These are phyloP conservation scores for Dactylellina sp. DNA, from an alignment of 2,329 filamentous ascomycete genomes.

Conservation along the genomic window DNA sequence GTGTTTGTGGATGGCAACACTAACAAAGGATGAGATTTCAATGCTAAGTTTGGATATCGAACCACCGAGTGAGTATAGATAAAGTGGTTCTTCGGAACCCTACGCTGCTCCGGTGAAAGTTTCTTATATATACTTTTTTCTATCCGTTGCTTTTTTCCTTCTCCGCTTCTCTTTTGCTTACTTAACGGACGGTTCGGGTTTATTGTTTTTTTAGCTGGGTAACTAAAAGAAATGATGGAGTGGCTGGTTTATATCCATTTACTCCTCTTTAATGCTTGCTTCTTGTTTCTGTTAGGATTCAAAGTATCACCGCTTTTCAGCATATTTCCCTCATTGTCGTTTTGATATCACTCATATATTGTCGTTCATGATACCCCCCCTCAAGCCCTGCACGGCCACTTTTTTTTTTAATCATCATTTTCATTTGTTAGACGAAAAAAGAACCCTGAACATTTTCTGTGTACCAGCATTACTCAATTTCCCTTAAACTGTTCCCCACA, in stretches of 20 bases:
- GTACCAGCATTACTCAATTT: not conserved
- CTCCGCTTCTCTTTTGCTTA: slow-evolving; percentile 20
- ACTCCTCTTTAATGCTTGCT: slow-evolving; percentile 15
- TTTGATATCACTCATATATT: slow-evolving; percentile 37
- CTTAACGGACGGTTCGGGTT: slow-evolving; percentile 9
- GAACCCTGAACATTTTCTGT: not conserved
- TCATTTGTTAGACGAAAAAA: slow-evolving; percentile 6
- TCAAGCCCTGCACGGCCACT: slow-evolving; percentile 14
- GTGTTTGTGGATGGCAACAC: slow-evolving; percentile 85
- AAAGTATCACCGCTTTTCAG: slow-evolving; percentile 24
- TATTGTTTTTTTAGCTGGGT: slow-evolving; percentile 33
- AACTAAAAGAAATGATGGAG: slow-evolving; percentile 10
- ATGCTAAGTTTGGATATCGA: slow-evolving; percentile 59
- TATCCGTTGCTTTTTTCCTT: slow-evolving; percentile 18
- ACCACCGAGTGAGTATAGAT: slow-evolving; percentile 47
- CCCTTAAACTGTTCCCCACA: not conserved
- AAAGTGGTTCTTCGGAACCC: not conserved
- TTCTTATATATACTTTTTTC: slow-evolving; percentile 30
- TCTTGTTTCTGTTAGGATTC: slow-evolving; percentile 2
- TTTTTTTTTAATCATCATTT: slow-evolving; percentile 6
- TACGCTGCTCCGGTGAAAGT: not conserved
- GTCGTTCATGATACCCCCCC: slow-evolving; percentile 46
- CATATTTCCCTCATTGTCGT: slow-evolving; percentile 13
- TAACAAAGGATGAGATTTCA: slow-evolving; percentile 78
- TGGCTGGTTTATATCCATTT: slow-evolving; percentile 18